Base-by-base conservation (phyloP, 495 filamentous ascomycete species). In the Tuber melanosporum region DNA sequence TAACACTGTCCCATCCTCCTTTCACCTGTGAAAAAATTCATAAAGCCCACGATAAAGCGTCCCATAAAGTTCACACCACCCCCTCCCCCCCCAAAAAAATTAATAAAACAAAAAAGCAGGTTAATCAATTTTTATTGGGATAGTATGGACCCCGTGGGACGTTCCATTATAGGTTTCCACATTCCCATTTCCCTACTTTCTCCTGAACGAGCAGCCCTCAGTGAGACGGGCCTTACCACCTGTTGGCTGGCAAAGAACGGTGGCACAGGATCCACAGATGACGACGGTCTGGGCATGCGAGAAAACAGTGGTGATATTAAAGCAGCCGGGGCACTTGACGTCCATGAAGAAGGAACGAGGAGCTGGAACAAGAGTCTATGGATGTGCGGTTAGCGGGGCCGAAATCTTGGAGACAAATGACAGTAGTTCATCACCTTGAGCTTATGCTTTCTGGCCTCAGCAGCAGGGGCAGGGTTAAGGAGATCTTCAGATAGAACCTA, bases 291-390 rank as follows among this genome's bases (percentile, higher is more conserved):
- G 95, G 86, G 95, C 95, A 90, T 99, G 95, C 76, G 95, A 98
- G 92, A 97, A 99, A 86, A 99, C 95, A 86, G 95, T 98, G 85
- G 95, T 99, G 91, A 99, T 99, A 84, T 93, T 97, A 92, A 99
- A 99, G 92, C 95, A 99, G 84, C 95, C 95, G 85, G 95, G 95
- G 91, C 95, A 99, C 90, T 98, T 99, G 88, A 99, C 95, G 84
- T 99, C 95, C 95, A 99, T 99, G 91, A 99, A 99, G 91, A 98
- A 99, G 82, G 94, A 97, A 83, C 95, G 93, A 79, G 95, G 95
- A 76, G 90, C 91, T 83, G 95, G 95, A 84, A 99, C 95, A 84
- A 99, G 91, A 75, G 89, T 92, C 95, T 98, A 82, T 76, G 66
- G 19, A 75, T 62, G 75, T n/a, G 17, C 42, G n/a, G 39, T 80